Percentiles rank a stretch among this genome's conserved stretches.
phyloP scores from a whole-genome alignment of 1,284 basidiomycete species.

The Sanghuangporus sanghuang region DNA sequence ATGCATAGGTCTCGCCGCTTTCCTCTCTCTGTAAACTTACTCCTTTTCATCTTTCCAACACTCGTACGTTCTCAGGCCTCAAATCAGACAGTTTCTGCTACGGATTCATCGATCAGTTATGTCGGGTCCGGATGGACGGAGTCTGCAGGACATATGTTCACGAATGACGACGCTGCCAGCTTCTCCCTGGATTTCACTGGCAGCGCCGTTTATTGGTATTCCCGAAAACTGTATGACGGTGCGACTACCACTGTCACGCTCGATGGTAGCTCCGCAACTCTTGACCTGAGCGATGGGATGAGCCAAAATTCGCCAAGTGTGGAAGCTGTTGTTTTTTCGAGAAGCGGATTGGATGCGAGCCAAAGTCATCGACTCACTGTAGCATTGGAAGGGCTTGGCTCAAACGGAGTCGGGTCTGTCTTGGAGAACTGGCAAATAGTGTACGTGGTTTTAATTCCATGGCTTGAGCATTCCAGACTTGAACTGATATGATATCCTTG shows the following conservation, averaged over 20 bases:
- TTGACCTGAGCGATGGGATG: neutral
- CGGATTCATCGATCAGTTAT: neutral
- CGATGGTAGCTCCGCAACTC: neutral
- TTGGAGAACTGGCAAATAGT: neutral
- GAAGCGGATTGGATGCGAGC: neutral
- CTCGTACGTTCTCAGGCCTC: neutral
- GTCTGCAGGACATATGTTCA: neutral
- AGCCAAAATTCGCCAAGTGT: neutral
- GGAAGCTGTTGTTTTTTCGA: neutral
- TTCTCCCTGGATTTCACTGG: neutral
- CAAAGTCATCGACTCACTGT: constrained; percentile 3
- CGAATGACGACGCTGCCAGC: neutral
- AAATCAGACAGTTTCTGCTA: neutral
- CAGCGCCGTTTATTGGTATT: constrained; percentile 1
- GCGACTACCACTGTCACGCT: neutral
- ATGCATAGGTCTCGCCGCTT: neutral
- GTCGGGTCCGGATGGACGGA: neutral
- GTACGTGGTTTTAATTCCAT: neutral
- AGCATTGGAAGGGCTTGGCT: neutral
- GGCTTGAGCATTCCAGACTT: too few relatives aligned
- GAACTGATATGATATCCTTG: neutral
- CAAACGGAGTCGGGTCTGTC: neutral
- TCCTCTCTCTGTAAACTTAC: neutral
- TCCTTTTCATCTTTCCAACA: neutral
- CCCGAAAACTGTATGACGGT: neutral